Conservation (phyloP, 345 rosid genomes). For the Cardiospermum halicacabum region DNA sequence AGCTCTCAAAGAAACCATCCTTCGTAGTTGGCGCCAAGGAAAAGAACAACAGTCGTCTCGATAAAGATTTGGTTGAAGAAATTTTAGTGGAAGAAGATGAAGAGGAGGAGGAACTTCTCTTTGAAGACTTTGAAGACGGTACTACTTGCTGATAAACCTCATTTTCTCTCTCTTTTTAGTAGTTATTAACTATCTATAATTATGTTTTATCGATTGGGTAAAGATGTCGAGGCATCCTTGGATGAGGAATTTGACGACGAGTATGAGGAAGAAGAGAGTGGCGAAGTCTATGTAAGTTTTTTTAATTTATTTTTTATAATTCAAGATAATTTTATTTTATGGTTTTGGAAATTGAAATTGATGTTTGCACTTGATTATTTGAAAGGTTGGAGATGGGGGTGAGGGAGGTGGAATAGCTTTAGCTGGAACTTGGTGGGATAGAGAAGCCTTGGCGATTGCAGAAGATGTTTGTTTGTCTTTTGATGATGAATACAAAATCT, state of each 20-base stretch:
- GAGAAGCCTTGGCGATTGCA: slow-evolving; percentile 65
- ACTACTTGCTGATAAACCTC: slow-evolving; percentile 4
- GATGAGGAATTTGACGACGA: slow-evolving; percentile 45
- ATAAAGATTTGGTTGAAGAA: slow-evolving; percentile 39
- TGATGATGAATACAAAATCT: slow-evolving; percentile 60
- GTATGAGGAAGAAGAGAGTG: slow-evolving; percentile 36
- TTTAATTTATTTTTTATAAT: background rate
- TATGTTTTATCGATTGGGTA: too few species aligned
- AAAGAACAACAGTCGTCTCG: slow-evolving; percentile 31
- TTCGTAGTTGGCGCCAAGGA: slow-evolving; percentile 39
- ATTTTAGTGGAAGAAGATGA: slow-evolving; percentile 37
- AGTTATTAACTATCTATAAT: background rate
- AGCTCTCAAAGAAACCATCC: slow-evolving; percentile 19
- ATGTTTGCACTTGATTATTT: background rate
- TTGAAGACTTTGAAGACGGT: slow-evolving; percentile 59
- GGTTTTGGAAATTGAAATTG: slow-evolving; percentile 10
- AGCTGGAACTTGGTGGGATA: slow-evolving; percentile 86
- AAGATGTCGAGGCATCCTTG: slow-evolving; percentile 35
- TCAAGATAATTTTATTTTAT: background rate
- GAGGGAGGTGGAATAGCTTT: slow-evolving; percentile 84
- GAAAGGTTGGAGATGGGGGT: slow-evolving; percentile 82
- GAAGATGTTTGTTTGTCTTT: slow-evolving; percentile 55
- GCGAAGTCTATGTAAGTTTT: slow-evolving; percentile 56
- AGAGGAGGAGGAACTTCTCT: slow-evolving; percentile 42
- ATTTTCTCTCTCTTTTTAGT: slow-evolving; percentile 3